Evolutionary conservation across 192 early-diverging fungal genomes (phyloP).

Genomic region (Coemansia sp.): DNA sequence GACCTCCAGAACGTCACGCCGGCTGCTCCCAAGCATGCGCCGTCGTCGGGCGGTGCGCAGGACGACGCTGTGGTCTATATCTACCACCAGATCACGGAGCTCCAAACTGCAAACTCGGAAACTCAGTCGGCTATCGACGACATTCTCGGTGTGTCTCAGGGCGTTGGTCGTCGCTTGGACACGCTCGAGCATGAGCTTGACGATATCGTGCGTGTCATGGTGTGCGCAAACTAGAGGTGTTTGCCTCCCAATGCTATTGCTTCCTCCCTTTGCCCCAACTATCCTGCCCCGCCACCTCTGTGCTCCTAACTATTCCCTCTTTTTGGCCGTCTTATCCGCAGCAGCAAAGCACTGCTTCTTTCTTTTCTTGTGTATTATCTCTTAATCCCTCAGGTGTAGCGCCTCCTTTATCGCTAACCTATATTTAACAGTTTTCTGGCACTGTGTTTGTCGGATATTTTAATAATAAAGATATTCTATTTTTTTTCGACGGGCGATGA

Average conservation of each 20-base stretch:
- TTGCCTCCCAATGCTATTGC: not conserved
- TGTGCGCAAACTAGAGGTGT: conserved; percentile 29
- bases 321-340: not conserved
- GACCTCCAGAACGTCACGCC: conserved; percentile 15
- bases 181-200: conserved; percentile 49
- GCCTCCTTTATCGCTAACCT: not conserved
- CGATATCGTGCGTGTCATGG: conserved; percentile 44
- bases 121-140: conserved; percentile 45
- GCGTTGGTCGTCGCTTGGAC: conserved; percentile 48
- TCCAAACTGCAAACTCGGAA: conserved; percentile 23
- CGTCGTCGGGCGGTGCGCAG: not conserved
- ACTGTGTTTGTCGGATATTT: not conserved
- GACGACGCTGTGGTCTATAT: conserved; percentile 23
- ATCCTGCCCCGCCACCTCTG: not conserved
- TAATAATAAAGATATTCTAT: not conserved
- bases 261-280: not conserved
- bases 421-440: not conserved
- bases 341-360: not conserved
- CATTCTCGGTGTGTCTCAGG: conserved; percentile 46
- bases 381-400: not conserved
- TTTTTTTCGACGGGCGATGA: not conserved
- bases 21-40: not conserved
- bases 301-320: not conserved
- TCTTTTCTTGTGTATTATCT: not conserved
- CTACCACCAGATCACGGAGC: conserved; percentile 25